phyloP scores from a whole-genome alignment of 163 green algal species.

The Chlamydomonas reinhardtii region DNA sequence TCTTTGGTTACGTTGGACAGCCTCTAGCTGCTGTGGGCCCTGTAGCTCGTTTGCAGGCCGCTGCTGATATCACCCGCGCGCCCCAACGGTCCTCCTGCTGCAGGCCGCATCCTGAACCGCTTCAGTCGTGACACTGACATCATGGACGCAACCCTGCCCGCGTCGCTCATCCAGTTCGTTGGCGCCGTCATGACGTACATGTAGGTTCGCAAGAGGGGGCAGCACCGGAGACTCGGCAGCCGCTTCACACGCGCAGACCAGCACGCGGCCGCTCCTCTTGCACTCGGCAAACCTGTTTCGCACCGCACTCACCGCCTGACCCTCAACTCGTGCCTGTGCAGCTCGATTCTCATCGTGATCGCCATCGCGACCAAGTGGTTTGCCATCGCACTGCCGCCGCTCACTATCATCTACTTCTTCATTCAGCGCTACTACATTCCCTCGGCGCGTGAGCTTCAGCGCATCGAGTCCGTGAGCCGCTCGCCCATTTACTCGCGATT shows the following conservation, averaged over 20 bases:
- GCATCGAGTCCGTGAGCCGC: constrained; percentile 87
- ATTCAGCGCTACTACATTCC: constrained; percentile 89
- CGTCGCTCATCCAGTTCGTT: constrained; percentile 75
- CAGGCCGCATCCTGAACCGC: constrained; percentile 82
- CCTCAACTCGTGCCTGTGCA: background rate
- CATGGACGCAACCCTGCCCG: constrained; percentile 81
- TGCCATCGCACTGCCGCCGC: constrained; percentile 76
- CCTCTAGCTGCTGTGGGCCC: too few species aligned
- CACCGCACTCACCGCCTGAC: constrained; percentile 81
- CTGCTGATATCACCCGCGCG: too few species aligned
- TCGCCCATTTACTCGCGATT: constrained; percentile 92
- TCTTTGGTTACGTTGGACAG: too few species aligned
- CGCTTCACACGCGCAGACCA: too few species aligned
- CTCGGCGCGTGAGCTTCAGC: constrained; percentile 88
- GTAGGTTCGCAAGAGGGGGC: constrained; percentile 61
- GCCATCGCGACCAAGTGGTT: constrained; percentile 85
- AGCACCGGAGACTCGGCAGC: too few species aligned
- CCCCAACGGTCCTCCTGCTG: background rate
- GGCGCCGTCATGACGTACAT: constrained; percentile 63
- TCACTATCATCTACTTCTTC: constrained; percentile 88
- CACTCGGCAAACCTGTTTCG: too few species aligned
- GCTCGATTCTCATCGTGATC: constrained; percentile 73
- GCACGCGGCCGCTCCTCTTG: too few species aligned
- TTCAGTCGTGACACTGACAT: constrained; percentile 87
- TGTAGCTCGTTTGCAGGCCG: too few species aligned